phyloP scores from a whole-genome alignment of 768 basidiomycete species.

The Suillus hirtellus region DNA sequence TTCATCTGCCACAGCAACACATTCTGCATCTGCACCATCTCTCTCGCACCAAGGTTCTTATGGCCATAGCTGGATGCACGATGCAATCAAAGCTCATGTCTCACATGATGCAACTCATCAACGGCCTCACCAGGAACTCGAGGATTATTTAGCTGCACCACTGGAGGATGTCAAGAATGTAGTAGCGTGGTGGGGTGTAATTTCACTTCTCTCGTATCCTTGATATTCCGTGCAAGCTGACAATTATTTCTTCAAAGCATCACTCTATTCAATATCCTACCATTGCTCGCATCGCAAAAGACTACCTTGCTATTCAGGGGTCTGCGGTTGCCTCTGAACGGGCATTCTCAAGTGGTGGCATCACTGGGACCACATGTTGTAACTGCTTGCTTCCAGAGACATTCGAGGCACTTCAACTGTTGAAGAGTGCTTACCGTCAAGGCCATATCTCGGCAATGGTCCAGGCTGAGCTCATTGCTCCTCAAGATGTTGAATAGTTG shows the following conservation, averaged over 20 bases:
- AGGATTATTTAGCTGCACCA: too few species aligned
- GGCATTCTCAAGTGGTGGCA: conserved; percentile 21
- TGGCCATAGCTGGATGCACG: too few species aligned
- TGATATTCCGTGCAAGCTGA: neutral
- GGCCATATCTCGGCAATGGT: too few species aligned
- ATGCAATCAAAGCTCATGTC: too few species aligned
- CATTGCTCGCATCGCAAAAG: neutral
- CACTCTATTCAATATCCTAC: conserved; percentile 8
- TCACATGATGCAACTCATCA: too few species aligned
- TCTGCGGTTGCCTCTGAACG: conserved; percentile 28
- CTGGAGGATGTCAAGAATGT: too few species aligned
- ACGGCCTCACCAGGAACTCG: too few species aligned
- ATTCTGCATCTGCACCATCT: neutral
- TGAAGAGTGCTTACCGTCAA: too few species aligned
- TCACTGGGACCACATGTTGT: neutral
- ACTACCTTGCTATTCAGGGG: conserved; percentile 27
- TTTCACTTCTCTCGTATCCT: neutral
- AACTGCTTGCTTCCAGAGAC: too few species aligned
- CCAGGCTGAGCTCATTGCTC: too few species aligned
- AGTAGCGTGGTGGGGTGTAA: conserved; percentile 8
- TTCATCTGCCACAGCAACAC: neutral
- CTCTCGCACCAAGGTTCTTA: neutral
- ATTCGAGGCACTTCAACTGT: too few species aligned
- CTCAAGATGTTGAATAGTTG: too few species aligned
- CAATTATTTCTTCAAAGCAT: conserved; percentile 13